These are phyloP conservation scores for Phytophthora melonis DNA, from an alignment of 352 stramenopile species.

Conservation along the genomic window DNA sequence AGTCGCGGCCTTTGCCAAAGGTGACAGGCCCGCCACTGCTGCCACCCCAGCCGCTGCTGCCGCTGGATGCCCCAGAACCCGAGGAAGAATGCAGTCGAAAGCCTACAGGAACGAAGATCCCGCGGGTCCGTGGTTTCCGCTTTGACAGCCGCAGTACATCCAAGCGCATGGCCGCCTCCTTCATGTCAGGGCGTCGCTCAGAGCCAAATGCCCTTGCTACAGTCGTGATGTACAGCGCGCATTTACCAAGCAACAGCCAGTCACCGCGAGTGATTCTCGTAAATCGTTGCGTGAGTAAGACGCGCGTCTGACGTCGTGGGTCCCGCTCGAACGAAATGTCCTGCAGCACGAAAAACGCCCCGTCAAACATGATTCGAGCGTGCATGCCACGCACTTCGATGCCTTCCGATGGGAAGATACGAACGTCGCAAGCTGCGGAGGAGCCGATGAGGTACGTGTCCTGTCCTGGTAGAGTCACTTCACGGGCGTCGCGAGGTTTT, in stretches of 20 bases:
- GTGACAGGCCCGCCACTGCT: slow-evolving; percentile 51
- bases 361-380: slow-evolving; percentile 71
- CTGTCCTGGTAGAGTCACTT: slow-evolving; percentile 34
- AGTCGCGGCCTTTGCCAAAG: slow-evolving; percentile 67
- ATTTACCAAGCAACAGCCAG: slow-evolving; percentile 68
- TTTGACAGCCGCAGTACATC: slow-evolving; percentile 75
- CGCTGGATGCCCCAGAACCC: slow-evolving; percentile 32
- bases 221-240: slow-evolving; percentile 59
- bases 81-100: slow-evolving; percentile 57
- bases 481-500: slow-evolving; percentile 21
- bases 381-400: slow-evolving; percentile 59
- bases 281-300: slow-evolving; percentile 49
- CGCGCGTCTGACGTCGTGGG: slow-evolving; percentile 57
- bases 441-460: slow-evolving; percentile 64
- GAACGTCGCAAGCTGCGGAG: slow-evolving; percentile 63
- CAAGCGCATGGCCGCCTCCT: slow-evolving; percentile 68
- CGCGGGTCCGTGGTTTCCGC: slow-evolving; percentile 54
- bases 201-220: slow-evolving; percentile 60
- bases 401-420: slow-evolving; percentile 50
- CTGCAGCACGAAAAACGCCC: slow-evolving; percentile 72
- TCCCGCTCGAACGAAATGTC: slow-evolving; percentile 79
- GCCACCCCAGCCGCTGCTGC: slow-evolving; percentile 35
- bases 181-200: slow-evolving; percentile 68
- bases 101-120: slow-evolving; percentile 63
- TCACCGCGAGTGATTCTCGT: slow-evolving; percentile 67